A percentile compares a stretch with the other conserved stretches of the same genome.
Conservation (phyloP, 805 yeast genomes). For the Ogataea haglerorum region DNA sequence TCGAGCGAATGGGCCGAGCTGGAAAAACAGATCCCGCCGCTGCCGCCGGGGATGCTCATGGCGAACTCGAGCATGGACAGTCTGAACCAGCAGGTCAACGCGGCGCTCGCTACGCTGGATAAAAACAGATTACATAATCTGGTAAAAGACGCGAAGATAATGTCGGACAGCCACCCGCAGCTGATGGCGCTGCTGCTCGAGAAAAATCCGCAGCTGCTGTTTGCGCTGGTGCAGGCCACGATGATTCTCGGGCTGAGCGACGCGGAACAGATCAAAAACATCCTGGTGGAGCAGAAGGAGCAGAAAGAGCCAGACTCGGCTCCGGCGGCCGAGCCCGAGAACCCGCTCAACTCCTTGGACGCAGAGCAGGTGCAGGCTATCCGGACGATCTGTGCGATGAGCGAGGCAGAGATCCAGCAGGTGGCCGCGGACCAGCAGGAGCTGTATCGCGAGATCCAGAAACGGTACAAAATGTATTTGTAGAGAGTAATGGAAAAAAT, state of each 20-base stretch:
- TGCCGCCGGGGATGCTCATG: slow-evolving; percentile 53
- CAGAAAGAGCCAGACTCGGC: neutral
- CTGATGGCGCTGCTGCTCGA: slow-evolving; percentile 57
- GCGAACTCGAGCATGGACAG: slow-evolving; percentile 30
- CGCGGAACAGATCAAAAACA: slow-evolving; percentile 23
- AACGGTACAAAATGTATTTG: slow-evolving; percentile 17
- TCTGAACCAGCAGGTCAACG: slow-evolving; percentile 43
- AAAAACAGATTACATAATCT: slow-evolving; percentile 44
- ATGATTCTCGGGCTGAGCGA: slow-evolving; percentile 36
- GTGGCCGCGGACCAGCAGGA: slow-evolving; percentile 22
- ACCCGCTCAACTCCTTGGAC: slow-evolving; percentile 12
- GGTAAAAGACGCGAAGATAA: slow-evolving; percentile 54
- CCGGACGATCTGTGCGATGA: slow-evolving; percentile 22
- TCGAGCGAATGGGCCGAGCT: slow-evolving; percentile 19
- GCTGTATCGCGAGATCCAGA: slow-evolving; percentile 25
- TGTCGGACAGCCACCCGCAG: slow-evolving; percentile 55
- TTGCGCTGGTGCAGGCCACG: slow-evolving; percentile 75
- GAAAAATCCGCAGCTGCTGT: slow-evolving; percentile 77
- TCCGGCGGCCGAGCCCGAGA: slow-evolving; percentile 2
- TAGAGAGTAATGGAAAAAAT: slow-evolving; percentile 2
- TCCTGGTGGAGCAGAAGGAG: slow-evolving; percentile 15
- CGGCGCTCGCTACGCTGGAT: slow-evolving; percentile 45
- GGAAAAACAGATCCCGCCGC: slow-evolving; percentile 40
- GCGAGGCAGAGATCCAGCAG: slow-evolving; percentile 20
- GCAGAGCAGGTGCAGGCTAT: slow-evolving; percentile 21